Base-by-base conservation (phyloP, 2,329 filamentous ascomycete species). In the Talaromyces pinophilus region DNA sequence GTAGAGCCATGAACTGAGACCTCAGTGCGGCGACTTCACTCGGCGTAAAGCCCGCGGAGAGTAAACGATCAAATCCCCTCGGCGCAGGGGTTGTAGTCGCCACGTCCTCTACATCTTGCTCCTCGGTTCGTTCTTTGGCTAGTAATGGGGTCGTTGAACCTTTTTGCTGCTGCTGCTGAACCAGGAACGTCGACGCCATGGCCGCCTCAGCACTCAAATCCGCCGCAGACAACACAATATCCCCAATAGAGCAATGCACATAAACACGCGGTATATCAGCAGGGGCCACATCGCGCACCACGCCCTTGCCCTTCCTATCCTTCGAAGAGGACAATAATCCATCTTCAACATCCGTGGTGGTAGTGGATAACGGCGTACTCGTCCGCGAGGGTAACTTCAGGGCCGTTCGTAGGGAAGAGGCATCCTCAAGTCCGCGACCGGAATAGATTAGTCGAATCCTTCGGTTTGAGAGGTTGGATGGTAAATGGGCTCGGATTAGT, bases 201-300 rank as follows among this genome's bases (percentile, higher is more conserved):
- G 69, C 68, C 1, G 86, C 85, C 81, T 97, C 93, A 15, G 83
- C 84, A 1, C 84, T 84, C 25, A 98, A 85, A 66, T 97, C 92
- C 0, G 82, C 75, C 13, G 85, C 75, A 0, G 90, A 86, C 13
- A 98, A 85, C 30, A 86, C 82, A 76, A 92, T 88, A 64, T 88
- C 86, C 64, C 93, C 93, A 67, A 98, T 91, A 69, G 92, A 94
- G 84, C 94, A 98, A 82, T 96, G 96, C 68, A 98, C 90, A 77
- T 96, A 97, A 73, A 96, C 86, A 54, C 90, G 85, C 44, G 83
- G 82, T 28, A 70, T 68, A 15, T 82, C 81, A 38, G 83, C 84
- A 5, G 89, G 77, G 0, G 85, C 85, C 67, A 81, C 80, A 72
- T 95, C 44, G n/a, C 62, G 30, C 17, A 57, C 5, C 17, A 55